Evolutionary conservation across 1,284 basidiomycete species (phyloP).

Genomic region (Stereum hirsutum): DNA sequence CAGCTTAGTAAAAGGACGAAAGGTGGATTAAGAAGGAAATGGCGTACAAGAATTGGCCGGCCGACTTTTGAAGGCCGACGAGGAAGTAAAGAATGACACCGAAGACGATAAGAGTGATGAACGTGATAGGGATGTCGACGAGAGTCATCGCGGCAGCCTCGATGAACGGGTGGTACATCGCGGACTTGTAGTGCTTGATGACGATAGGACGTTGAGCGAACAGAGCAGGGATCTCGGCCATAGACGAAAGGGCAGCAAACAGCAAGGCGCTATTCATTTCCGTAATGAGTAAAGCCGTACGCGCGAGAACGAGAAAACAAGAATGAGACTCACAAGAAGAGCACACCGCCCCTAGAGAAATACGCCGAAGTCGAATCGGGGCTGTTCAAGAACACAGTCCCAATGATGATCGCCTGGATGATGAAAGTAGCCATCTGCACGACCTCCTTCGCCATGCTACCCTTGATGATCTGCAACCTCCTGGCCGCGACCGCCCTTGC

Average conservation of each 20-base stretch:
- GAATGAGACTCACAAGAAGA: slow-evolving; percentile 69
- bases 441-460: slow-evolving; percentile 33
- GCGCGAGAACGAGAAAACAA: slow-evolving; percentile 2
- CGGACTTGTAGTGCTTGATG: slow-evolving; percentile 45
- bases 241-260: slow-evolving; percentile 42
- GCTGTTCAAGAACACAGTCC: slow-evolving; percentile 67
- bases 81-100: slow-evolving; percentile 58
- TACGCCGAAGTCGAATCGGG: slow-evolving; percentile 55
- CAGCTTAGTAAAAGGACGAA: not conserved
- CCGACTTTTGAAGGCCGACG: slow-evolving; percentile 42
- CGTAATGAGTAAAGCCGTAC: no score
- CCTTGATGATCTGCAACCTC: slow-evolving; percentile 57
- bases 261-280: slow-evolving; percentile 39
- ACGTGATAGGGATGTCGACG: slow-evolving; percentile 61
- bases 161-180: slow-evolving; percentile 59
- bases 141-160: slow-evolving; percentile 62
- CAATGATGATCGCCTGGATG: slow-evolving; percentile 66
- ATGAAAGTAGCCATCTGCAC: slow-evolving; percentile 27
- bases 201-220: slow-evolving; percentile 71
- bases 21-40: not conserved
- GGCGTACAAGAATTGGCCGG: slow-evolving; percentile 51
- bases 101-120: slow-evolving; percentile 41
- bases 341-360: slow-evolving; percentile 74
- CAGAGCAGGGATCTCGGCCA: slow-evolving; percentile 68
- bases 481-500: slow-evolving; percentile 54